These are phyloP conservation scores for Harrya chromipes DNA, from an alignment of 768 basidiomycete species.

Conservation along the genomic window DNA sequence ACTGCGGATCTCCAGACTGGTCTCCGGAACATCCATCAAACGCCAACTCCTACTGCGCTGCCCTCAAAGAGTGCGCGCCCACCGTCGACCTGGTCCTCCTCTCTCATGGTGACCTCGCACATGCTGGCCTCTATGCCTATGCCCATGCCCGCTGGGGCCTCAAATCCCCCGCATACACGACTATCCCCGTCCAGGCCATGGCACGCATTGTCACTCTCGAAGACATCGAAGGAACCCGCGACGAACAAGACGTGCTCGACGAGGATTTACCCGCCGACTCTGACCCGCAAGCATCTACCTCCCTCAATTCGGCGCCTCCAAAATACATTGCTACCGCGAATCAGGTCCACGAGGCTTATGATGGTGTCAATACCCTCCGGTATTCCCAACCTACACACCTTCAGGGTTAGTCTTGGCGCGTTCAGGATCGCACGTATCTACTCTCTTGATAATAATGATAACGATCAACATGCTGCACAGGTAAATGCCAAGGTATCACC, in stretches of 20 bases:
- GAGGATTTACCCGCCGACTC: constrained; percentile 22
- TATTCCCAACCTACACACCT: constrained; percentile 96
- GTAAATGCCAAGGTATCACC: constrained; percentile 88
- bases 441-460: neutral
- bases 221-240: constrained; percentile 78
- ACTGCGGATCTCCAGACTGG: constrained; percentile 93
- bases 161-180: constrained; percentile 88
- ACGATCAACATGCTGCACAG: constrained; percentile 34
- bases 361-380: constrained; percentile 84
- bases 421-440: constrained; percentile 3
- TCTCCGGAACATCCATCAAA: constrained; percentile 48
- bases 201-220: constrained; percentile 88
- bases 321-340: constrained; percentile 74
- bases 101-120: constrained; percentile 88
- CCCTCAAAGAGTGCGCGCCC: constrained; percentile 73
- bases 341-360: constrained; percentile 92
- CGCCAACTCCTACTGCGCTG: constrained; percentile 53
- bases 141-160: constrained; percentile 86
- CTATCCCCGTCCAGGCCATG: constrained; percentile 94
- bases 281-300: constrained; percentile 26
- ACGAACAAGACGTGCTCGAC: constrained; percentile 61
- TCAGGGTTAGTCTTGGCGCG: constrained; percentile 57
- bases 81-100: constrained; percentile 87
- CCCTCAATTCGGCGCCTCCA: constrained; percentile 15
- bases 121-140: constrained; percentile 91